Evolutionary conservation across 495 filamentous ascomycete species (phyloP).

Genomic region (Cryomyces minteri): DNA sequence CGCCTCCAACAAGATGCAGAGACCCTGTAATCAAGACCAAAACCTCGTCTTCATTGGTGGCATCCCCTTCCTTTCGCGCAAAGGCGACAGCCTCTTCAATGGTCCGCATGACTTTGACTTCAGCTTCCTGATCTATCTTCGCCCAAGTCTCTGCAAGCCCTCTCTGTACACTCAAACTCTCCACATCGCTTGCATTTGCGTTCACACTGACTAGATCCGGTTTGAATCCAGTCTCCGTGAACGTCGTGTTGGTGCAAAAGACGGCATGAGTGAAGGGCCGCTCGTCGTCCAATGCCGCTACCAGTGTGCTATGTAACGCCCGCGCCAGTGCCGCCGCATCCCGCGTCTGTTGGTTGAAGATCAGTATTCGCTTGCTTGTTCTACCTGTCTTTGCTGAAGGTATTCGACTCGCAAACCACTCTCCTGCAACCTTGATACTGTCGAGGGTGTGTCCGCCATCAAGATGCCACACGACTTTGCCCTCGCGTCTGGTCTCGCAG

Average conservation of each 20-base stretch:
- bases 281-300: constrained; percentile 30
- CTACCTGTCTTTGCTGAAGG: background rate
- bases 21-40: constrained; percentile 59
- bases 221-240: constrained; percentile 46
- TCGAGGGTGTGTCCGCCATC: constrained; percentile 87
- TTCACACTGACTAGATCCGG: constrained; percentile 65
- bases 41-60: constrained; percentile 6
- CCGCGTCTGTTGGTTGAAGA: constrained; percentile 93
- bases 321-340: constrained; percentile 46
- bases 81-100: constrained; percentile 73
- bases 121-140: constrained; percentile 37
- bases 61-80: constrained; percentile 33
- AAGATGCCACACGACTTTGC: constrained; percentile 63
- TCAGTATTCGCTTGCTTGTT: constrained; percentile 36
- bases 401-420: constrained; percentile 57
- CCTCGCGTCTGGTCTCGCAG: constrained; percentile 42
- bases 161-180: constrained; percentile 52
- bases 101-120: constrained; percentile 48
- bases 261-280: constrained; percentile 59
- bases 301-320: constrained; percentile 47
- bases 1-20: constrained; percentile 70
- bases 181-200: constrained; percentile 44
- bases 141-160: constrained; percentile 57
- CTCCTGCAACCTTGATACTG: constrained; percentile 57
- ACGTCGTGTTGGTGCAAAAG: constrained; percentile 83